Percentiles rank a stretch among this genome's conserved stretches.
Conservation (phyloP, 768 basidiomycete species). For the Lactifluus echinatus region DNA sequence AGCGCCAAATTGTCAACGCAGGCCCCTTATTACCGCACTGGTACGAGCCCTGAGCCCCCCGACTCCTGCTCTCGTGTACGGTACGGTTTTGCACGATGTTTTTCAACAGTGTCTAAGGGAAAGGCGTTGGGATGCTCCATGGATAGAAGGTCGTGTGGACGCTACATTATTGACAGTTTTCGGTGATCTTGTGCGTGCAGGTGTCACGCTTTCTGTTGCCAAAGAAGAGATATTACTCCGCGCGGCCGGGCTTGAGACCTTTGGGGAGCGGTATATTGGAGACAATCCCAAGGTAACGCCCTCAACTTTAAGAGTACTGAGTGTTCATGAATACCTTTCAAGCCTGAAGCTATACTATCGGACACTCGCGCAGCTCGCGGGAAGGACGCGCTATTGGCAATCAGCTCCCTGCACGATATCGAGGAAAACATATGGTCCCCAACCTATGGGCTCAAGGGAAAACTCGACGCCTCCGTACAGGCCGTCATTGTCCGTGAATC, state of each 20-base stretch:
- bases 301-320: not conserved
- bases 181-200: conserved; percentile 53
- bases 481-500: conserved; percentile 40
- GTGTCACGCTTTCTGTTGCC: conserved; percentile 52
- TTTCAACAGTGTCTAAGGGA: conserved; percentile 70
- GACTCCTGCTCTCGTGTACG: conserved; percentile 74
- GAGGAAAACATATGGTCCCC: conserved; percentile 99
- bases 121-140: conserved; percentile 52
- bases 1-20: conserved; percentile 74
- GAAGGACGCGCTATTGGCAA: conserved; percentile 52
- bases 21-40: conserved; percentile 68
- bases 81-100: conserved; percentile 88
- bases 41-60: conserved; percentile 50
- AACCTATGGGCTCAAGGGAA: conserved; percentile 89
- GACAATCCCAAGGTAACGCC: conserved; percentile 50
- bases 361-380: conserved; percentile 51
- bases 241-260: conserved; percentile 55
- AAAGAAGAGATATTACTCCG: conserved; percentile 50
- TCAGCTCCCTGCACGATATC: conserved; percentile 70
- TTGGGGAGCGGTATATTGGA: conserved; percentile 59
- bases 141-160: conserved; percentile 53
- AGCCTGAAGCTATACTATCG: conserved; percentile 59
- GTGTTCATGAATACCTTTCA: conserved; percentile 1
- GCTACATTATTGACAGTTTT: conserved; percentile 46
- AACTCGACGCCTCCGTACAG: conserved; percentile 85